Percentiles rank a stretch among this genome's conserved stretches.
Evolutionary conservation across 1,284 basidiomycete genomes (phyloP).

Genomic region (Boletus mariae): DNA sequence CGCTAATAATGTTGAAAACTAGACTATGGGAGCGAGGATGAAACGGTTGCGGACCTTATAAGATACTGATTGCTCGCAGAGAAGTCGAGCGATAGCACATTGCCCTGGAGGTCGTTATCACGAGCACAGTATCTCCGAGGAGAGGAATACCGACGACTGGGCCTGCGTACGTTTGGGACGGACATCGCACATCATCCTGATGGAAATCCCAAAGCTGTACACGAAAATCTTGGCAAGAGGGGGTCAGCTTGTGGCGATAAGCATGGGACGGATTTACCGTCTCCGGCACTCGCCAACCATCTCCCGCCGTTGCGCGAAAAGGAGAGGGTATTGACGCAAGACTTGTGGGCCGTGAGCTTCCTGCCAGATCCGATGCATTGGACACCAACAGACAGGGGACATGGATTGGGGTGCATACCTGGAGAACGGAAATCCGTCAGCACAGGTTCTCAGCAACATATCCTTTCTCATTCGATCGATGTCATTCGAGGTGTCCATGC

Average conservation of each 20-base stretch:
- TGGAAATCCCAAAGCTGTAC: slow-evolving; percentile 70
- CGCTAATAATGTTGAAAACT: slow-evolving; percentile 39
- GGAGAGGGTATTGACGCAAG: slow-evolving; percentile 68
- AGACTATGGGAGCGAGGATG: slow-evolving; percentile 1
- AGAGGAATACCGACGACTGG: slow-evolving; percentile 40
- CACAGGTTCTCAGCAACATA: slow-evolving; percentile 18
- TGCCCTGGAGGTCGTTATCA: slow-evolving; percentile 41
- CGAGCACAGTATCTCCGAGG: slow-evolving; percentile 24
- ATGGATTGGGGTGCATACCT: slow-evolving; percentile 22
- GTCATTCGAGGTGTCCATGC: slow-evolving; percentile 24
- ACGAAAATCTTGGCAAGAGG: slow-evolving; percentile 46
- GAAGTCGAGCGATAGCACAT: slow-evolving; percentile 68
- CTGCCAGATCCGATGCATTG: slow-evolving; percentile 34
- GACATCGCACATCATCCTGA: slow-evolving; percentile 50
- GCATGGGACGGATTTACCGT: slow-evolving; percentile 46
- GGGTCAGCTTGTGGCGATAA: slow-evolving; percentile 9
- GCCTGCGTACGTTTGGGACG: slow-evolving; percentile 47
- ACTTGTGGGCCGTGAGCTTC: slow-evolving; percentile 55
- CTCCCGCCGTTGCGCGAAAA: slow-evolving; percentile 61
- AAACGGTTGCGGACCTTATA: slow-evolving; percentile 50
- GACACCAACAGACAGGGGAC: background rate
- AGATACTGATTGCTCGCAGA: slow-evolving; percentile 60
- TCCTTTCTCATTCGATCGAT: slow-evolving; percentile 22
- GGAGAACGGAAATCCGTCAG: slow-evolving; percentile 32
- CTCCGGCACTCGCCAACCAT: slow-evolving; percentile 74